A percentile compares a stretch with the other conserved stretches of the same genome.
phyloP scores from a whole-genome alignment of 768 basidiomycete genomes.

The Boletus eberwhitei region DNA sequence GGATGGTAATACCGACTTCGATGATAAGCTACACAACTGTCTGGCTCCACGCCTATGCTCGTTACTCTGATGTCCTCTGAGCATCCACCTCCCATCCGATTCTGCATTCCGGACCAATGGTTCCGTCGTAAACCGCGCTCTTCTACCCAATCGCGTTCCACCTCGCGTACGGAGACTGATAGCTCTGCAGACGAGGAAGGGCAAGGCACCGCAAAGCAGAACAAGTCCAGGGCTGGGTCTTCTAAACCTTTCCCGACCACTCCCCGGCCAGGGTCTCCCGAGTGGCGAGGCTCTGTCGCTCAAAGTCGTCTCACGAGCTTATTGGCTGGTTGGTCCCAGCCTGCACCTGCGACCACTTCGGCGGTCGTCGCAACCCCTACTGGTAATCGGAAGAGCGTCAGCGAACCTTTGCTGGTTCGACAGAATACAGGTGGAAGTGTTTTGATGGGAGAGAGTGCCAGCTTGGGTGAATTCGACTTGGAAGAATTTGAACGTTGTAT shows the following conservation, averaged over 20 bases:
- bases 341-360: conserved; percentile 39
- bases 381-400: conserved; percentile 58
- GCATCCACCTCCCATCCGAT: conserved; percentile 38
- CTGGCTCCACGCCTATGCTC: conserved; percentile 10
- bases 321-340: conserved; percentile 63
- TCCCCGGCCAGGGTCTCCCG: conserved; percentile 34
- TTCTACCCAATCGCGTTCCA: conserved; percentile 45
- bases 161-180: neutral
- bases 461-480: conserved; percentile 34
- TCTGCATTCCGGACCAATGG: conserved; percentile 80
- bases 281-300: conserved; percentile 53
- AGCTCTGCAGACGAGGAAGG: conserved; percentile 37
- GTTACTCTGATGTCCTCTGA: conserved; percentile 14
- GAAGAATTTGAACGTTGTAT: conserved; percentile 67
- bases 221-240: conserved; percentile 30
- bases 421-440: conserved; percentile 37
- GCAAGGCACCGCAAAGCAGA: conserved; percentile 64
- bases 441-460: conserved; percentile 28
- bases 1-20: neutral
- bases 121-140: conserved; percentile 64
- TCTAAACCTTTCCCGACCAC: conserved; percentile 16
- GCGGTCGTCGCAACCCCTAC: conserved; percentile 26
- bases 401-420: conserved; percentile 64
- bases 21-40: conserved; percentile 13
- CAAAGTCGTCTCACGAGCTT: conserved; percentile 61